A percentile compares a stretch with the other conserved stretches of the same genome.
phyloP scores from a whole-genome alignment of 2,329 filamentous ascomycete genomes.

The Calonectria pauciramosa region DNA sequence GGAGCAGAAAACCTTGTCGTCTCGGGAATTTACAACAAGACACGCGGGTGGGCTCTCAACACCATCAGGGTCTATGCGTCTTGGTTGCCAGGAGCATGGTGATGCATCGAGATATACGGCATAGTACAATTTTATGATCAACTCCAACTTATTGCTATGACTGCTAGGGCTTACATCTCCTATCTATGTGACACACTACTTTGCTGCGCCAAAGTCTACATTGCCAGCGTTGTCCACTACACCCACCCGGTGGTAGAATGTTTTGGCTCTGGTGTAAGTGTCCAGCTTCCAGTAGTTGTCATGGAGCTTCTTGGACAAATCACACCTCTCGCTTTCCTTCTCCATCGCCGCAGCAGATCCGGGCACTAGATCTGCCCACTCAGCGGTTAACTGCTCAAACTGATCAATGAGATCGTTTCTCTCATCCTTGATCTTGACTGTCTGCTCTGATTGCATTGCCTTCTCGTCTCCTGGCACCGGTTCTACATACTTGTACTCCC shows the following conservation, averaged over 20 bases:
- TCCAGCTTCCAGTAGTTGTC: slow-evolving; percentile 80
- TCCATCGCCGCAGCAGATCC: slow-evolving; percentile 5
- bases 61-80: not conserved
- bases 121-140: not conserved
- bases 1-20: not conserved
- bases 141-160: too few relatives aligned
- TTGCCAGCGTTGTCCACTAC: slow-evolving; percentile 30
- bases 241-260: slow-evolving; percentile 40
- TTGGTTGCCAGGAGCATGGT: not conserved
- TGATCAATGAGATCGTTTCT: slow-evolving; percentile 65
- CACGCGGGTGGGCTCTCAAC: not conserved
- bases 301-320: slow-evolving; percentile 64
- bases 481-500: slow-evolving; percentile 75
- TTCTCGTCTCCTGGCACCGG: slow-evolving; percentile 72
- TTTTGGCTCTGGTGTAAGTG: slow-evolving; percentile 71
- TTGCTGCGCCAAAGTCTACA: slow-evolving; percentile 39
- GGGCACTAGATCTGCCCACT: slow-evolving; percentile 26
- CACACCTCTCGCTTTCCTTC: slow-evolving; percentile 55
- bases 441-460: slow-evolving; percentile 50
- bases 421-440: slow-evolving; percentile 64
- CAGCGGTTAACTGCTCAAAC: slow-evolving; percentile 60
- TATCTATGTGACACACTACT: slow-evolving; percentile 4
- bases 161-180: not conserved
- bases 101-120: not conserved
- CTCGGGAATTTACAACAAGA: not conserved